Evolutionary conservation across 768 basidiomycete genomes (phyloP).

Genomic region (Russula olivacea): DNA sequence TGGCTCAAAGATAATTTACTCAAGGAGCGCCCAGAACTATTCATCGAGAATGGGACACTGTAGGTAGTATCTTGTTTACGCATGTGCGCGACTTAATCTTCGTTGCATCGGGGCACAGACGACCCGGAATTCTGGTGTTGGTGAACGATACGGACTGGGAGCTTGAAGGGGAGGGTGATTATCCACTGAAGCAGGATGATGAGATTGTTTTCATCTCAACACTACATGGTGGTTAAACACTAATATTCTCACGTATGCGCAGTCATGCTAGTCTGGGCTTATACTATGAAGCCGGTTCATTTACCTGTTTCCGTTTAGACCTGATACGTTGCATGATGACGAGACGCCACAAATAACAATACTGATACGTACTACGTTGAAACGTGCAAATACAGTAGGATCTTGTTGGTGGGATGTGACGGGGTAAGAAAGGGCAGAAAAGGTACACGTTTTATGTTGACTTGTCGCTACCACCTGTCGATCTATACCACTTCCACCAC

Average conservation of each 20-base stretch:
- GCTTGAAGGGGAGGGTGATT: constrained; percentile 22
- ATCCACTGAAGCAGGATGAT: constrained; percentile 42
- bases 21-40: constrained; percentile 81
- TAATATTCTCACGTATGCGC: neutral
- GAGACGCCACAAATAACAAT: neutral
- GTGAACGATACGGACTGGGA: constrained; percentile 36
- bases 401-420: neutral
- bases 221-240: constrained; percentile 73
- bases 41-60: constrained; percentile 85
- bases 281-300: neutral
- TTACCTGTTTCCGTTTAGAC: neutral
- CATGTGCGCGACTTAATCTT: neutral
- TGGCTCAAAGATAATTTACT: constrained; percentile 74
- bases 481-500: neutral
- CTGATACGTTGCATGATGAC: neutral
- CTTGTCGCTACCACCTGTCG: neutral
- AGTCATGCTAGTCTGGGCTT: too few species aligned
- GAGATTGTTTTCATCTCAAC: constrained; percentile 97
- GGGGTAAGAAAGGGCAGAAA: too few species aligned
- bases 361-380: neutral
- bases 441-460: neutral
- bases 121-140: constrained; percentile 94
- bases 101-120: constrained; percentile 41
- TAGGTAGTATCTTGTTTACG: constrained; percentile 38
- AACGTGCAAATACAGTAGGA: neutral